Evolutionary conservation across 768 basidiomycete genomes (phyloP).

Genomic region (Phylloporus sp.): DNA sequence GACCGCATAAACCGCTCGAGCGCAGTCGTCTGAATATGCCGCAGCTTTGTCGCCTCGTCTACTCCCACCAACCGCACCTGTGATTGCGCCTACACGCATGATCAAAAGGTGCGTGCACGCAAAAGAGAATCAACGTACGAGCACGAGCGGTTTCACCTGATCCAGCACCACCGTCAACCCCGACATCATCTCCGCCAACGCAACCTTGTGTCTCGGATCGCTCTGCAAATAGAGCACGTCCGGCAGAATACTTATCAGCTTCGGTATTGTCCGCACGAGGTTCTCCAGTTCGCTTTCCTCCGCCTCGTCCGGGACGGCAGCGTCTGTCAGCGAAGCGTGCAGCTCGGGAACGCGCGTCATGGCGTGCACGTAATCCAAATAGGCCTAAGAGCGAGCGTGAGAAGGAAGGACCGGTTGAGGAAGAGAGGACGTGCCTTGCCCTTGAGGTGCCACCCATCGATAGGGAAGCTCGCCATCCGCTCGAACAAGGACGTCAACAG

Average conservation of each 20-base stretch:
- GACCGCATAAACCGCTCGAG: slow-evolving; percentile 63
- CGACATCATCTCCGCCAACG: slow-evolving; percentile 68
- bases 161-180: slow-evolving; percentile 58
- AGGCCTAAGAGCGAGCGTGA: slow-evolving; percentile 40
- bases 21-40: slow-evolving; percentile 61
- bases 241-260: slow-evolving; percentile 63
- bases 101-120: neutral
- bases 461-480: slow-evolving; percentile 50
- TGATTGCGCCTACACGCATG: slow-evolving; percentile 32
- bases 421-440: slow-evolving; percentile 59
- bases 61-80: slow-evolving; percentile 44
- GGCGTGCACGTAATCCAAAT: slow-evolving; percentile 68
- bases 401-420: neutral
- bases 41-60: slow-evolving; percentile 56
- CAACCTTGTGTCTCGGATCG: slow-evolving; percentile 65
- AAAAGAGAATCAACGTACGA: slow-evolving; percentile 43
- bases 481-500: slow-evolving; percentile 69
- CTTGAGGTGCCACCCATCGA: slow-evolving; percentile 77
- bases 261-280: slow-evolving; percentile 55
- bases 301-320: slow-evolving; percentile 42
- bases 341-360: slow-evolving; percentile 59
- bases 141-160: slow-evolving; percentile 51
- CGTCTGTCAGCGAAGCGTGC: slow-evolving; percentile 40
- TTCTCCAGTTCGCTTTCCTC: slow-evolving; percentile 57
- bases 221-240: slow-evolving; percentile 56